Evolutionary conservation across 169 alveolate species (phyloP).

Genomic region (Eimeria brunetti): DNA sequence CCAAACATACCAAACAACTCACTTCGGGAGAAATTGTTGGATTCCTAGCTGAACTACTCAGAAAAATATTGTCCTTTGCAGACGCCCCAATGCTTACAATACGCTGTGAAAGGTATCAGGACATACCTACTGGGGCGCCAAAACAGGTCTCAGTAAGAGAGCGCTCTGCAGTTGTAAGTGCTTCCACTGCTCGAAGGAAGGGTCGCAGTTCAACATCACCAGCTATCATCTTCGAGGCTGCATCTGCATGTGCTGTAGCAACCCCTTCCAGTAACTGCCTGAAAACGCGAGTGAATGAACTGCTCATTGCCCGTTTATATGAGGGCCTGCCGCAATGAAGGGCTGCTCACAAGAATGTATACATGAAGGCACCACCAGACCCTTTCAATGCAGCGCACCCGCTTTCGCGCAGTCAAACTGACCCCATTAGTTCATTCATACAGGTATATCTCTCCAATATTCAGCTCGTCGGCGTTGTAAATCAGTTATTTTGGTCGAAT

Average conservation of each 20-base stretch:
- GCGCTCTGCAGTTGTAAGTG: slow-evolving; percentile 60
- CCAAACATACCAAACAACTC: background rate
- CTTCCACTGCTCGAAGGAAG: slow-evolving; percentile 65
- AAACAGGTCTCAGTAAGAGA: slow-evolving; percentile 57
- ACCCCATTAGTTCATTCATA: background rate
- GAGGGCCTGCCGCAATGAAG: background rate
- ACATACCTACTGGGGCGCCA: slow-evolving; percentile 66
- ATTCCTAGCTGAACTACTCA: background rate
- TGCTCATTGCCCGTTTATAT: background rate
- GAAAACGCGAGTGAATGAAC: background rate
- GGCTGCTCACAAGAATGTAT: background rate
- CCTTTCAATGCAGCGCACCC: background rate
- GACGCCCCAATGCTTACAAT: background rate
- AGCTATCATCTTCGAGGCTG: slow-evolving; percentile 38
- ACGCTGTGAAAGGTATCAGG: background rate
- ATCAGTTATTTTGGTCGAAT: background rate
- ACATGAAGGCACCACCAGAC: background rate
- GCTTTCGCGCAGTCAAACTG: background rate
- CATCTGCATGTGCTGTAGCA: slow-evolving; percentile 40
- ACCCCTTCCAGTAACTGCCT: slow-evolving; percentile 68
- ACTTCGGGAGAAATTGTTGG: background rate
- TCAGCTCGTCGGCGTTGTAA: background rate
- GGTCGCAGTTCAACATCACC: slow-evolving; percentile 42
- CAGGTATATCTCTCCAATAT: background rate
- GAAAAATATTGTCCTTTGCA: background rate